Evolutionary conservation across 441 rosid genomes (phyloP).

Genomic region (Raphanus hybrid): DNA sequence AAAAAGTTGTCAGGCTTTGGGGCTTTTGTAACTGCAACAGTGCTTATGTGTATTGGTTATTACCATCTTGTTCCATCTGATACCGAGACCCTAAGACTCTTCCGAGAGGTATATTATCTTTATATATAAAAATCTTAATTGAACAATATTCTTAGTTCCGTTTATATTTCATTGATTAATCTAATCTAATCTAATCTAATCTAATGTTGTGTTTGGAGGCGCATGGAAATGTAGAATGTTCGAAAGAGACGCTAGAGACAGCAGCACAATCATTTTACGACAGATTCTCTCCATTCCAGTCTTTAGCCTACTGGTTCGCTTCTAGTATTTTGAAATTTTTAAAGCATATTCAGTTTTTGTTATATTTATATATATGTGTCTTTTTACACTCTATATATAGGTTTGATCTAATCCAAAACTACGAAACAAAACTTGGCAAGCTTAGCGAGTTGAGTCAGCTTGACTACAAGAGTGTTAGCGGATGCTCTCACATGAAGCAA

Average conservation of each 20-base stretch:
- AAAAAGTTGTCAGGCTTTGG: too few species aligned
- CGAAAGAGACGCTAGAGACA: constrained; percentile 12
- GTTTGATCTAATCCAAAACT: constrained; percentile 25
- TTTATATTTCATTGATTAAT: too few species aligned
- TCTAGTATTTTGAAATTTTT: not conserved
- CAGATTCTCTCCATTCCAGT: constrained; percentile 30
- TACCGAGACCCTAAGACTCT: too few species aligned
- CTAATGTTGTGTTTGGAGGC: constrained; percentile 10
- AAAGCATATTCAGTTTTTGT: not conserved
- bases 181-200: not conserved
- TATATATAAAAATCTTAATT: too few species aligned
- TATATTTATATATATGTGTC: not conserved
- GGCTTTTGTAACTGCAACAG: too few species aligned
- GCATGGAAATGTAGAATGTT: constrained; percentile 24
- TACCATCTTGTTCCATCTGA: too few species aligned
- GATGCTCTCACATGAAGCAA: constrained; percentile 2
- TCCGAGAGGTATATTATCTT: not conserved
- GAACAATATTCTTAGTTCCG: too few species aligned
- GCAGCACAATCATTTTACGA: constrained; percentile 12
- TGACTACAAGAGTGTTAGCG: constrained; percentile 13
- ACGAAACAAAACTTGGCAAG: constrained; percentile 25
- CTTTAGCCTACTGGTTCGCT: constrained; percentile 24
- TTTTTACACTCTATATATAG: constrained; percentile 9
- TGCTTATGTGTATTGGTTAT: too few species aligned
- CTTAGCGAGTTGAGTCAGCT: constrained; percentile 18